Evolutionary conservation across 148 eudicot genomes (phyloP), one percentile per base, ranked within the genome.

Genomic region (Silene latifolia): DNA sequence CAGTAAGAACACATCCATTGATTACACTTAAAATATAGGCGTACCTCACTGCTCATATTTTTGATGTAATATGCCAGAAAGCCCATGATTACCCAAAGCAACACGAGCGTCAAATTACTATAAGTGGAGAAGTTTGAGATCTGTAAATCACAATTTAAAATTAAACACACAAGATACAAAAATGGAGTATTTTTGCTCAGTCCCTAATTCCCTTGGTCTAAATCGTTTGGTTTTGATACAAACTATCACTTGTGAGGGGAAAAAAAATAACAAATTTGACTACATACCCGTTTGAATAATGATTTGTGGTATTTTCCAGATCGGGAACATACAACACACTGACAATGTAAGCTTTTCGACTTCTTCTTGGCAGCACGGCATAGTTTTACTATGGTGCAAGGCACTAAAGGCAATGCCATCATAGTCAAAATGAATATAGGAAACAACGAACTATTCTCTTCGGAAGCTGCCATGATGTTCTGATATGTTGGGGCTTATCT

Each of bases 261-360:
- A 3, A 27, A 27, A 27, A 27, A 27, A 27, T 27, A 35, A 21
- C 8, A 64, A 48, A 69, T 0, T 48, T 48, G 74, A 67, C 15
- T 42, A 82, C 89, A 42, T 51, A 90, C 98, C 88, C 88, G 79
- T 76, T 82, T 85, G 59, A 86, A 83, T 42, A 90, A 76, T 1
- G 97, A 89, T 80, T 95, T 90, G 61, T 83, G 92, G 72, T 95
- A 92, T 80, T 95, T 95, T 67, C 98, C 97, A 29, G 97, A 90
- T 12, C 75, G 87, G 44, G 88, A 53, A 79, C 98, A 95, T 71
- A 83, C 89, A 62, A 91, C 82, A 79, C 98, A 95, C 68, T 85
- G 86, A 60, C 97, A 95, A 73, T 92, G 85, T 72, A 85, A 86
- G 81, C 75, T 83, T 78, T 84, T 88, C 10, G 91, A 74, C 80